Evolutionary conservation across 1,284 basidiomycete genomes (phyloP).

Genomic region (Leucocoprinus gongylophorus): DNA sequence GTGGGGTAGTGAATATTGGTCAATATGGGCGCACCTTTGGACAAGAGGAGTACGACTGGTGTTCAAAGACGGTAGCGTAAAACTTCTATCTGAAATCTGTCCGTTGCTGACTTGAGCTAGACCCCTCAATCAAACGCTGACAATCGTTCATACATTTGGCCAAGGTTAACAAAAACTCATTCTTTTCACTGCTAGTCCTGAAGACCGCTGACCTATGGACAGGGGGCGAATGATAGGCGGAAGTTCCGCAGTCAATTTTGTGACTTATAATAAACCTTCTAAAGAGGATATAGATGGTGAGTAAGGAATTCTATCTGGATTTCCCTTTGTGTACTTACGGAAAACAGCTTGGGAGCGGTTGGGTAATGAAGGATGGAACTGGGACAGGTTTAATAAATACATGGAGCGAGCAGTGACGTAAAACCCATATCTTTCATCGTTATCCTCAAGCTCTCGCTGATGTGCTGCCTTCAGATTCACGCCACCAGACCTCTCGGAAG

Average conservation of each 20-base stretch:
- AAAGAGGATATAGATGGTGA: slow-evolving; percentile 25
- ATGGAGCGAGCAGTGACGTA: neutral
- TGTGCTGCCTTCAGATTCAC: neutral
- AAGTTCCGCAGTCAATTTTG: slow-evolving; percentile 28
- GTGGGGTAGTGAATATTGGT: neutral
- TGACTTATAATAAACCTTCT: slow-evolving; percentile 29
- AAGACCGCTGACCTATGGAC: neutral
- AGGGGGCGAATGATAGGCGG: slow-evolving; percentile 21
- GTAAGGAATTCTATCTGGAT: neutral
- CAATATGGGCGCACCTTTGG: neutral
- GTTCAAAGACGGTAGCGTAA: slow-evolving; percentile 7
- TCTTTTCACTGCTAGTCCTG: too few relatives aligned
- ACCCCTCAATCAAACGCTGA: neutral
- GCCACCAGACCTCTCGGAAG: neutral
- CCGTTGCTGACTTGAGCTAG: neutral
- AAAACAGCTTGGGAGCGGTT: slow-evolving; percentile 21
- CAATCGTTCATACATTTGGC: neutral
- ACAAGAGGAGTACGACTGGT: slow-evolving; percentile 6
- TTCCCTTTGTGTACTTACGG: neutral
- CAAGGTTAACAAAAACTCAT: neutral
- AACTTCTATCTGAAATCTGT: neutral
- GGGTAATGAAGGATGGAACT: slow-evolving; percentile 36
- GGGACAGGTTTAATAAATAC: slow-evolving; percentile 26
- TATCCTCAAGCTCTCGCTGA: neutral
- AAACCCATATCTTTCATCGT: neutral